These are phyloP conservation scores for Stropharia rugosoannulata DNA, from an alignment of 768 basidiomycete species.

Conservation along the genomic window DNA sequence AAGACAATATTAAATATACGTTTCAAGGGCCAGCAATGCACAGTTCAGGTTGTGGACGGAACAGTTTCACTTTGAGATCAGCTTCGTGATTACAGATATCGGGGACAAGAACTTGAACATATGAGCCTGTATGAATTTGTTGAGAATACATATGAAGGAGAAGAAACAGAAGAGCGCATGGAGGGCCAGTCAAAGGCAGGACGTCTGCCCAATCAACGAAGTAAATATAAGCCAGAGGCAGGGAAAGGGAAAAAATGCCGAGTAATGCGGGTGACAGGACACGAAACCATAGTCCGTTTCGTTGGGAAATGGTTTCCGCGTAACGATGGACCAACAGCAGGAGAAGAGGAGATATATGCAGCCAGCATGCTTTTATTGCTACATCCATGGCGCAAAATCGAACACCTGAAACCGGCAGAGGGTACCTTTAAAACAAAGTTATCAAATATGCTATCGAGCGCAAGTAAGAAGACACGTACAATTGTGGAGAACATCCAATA, in stretches of 20 bases:
- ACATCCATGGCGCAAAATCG: conserved; percentile 29
- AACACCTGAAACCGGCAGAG: conserved; percentile 18
- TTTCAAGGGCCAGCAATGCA: not conserved
- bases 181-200: conserved; percentile 14
- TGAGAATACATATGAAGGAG: conserved; percentile 20
- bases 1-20: not conserved
- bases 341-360: conserved; percentile 21
- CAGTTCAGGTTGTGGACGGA: not conserved
- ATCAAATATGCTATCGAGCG: conserved; percentile 6
- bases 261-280: conserved; percentile 19
- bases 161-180: not conserved
- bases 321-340: conserved; percentile 8
- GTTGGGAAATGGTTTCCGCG: conserved; percentile 31
- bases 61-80: conserved; percentile 15
- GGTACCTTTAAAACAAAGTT: conserved; percentile 22
- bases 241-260: conserved; percentile 8
- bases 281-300: conserved; percentile 34
- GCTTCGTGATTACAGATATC: conserved; percentile 16
- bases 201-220: no score
- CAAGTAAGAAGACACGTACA: not conserved
- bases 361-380: conserved; percentile 31
- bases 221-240: not conserved
- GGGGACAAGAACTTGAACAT: conserved; percentile 11
- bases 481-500: conserved; percentile 31
- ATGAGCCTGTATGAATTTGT: conserved; percentile 18